Percentiles rank a stretch among this genome's conserved stretches.
Conservation (phyloP, 495 filamentous ascomycete species). For the Penicillium longicatenatum region DNA sequence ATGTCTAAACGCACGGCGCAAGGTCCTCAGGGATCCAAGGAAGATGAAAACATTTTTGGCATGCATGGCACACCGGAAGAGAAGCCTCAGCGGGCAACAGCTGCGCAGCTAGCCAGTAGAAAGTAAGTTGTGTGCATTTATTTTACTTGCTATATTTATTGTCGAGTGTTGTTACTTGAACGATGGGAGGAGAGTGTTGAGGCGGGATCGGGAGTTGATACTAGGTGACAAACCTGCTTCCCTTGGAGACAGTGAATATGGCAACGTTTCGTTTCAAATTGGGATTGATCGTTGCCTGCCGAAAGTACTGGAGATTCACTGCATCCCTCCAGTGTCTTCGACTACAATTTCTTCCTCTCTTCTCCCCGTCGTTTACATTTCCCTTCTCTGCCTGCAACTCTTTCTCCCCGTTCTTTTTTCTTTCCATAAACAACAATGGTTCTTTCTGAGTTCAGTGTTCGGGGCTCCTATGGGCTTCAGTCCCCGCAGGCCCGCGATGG, state of each 20-base stretch:
- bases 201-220: not conserved
- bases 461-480: not conserved
- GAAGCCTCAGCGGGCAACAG: constrained; percentile 51
- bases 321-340: not conserved
- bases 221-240: not conserved
- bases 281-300: not conserved
- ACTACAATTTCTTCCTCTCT: constrained; percentile 1
- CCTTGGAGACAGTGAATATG: not conserved
- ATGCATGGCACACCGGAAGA: constrained; percentile 49
- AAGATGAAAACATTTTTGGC: constrained; percentile 30
- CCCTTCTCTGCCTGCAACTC: constrained; percentile 3
- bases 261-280: not conserved
- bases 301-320: not conserved
- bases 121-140: constrained; percentile 44
- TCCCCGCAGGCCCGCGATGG: too few species aligned
- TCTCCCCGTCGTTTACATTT: too few species aligned
- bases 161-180: constrained; percentile 2
- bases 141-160: constrained; percentile 7
- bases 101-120: constrained; percentile 53
- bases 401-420: not conserved
- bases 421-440: not conserved
- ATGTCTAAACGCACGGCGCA: constrained; percentile 45
- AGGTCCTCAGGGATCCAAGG: constrained; percentile 41
- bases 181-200: not conserved
- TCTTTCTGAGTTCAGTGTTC: not conserved